These are phyloP conservation scores for Saksenaea oblongispora DNA, from an alignment of 371 early-diverging fungal species.

Conservation along the genomic window DNA sequence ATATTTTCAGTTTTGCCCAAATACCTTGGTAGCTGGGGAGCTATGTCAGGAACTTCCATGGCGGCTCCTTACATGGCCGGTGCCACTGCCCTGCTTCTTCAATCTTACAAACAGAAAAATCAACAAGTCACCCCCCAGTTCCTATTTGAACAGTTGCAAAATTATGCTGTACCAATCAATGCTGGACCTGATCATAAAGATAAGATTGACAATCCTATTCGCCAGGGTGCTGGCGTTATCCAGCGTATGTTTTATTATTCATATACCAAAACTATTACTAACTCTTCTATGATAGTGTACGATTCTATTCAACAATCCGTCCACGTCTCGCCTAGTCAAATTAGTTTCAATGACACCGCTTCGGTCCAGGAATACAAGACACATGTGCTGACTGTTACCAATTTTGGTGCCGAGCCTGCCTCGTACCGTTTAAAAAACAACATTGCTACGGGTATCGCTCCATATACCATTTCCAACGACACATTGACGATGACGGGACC, in stretches of 20 bases:
- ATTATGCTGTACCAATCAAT: constrained; percentile 41
- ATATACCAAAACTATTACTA: not conserved
- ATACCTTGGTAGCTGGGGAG: constrained; percentile 37
- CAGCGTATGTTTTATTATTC: constrained; percentile 40
- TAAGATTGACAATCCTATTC: constrained; percentile 38
- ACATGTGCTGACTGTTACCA: constrained; percentile 4
- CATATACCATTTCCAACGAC: not conserved
- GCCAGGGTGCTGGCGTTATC: constrained; percentile 80
- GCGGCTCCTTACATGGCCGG: constrained; percentile 72
- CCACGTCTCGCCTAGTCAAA: constrained; percentile 60
- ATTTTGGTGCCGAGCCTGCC: not conserved
- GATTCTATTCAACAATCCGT: constrained; percentile 57
- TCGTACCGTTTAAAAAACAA: not conserved
- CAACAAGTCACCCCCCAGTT: constrained; percentile 2
- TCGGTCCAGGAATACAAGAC: constrained; percentile 20
- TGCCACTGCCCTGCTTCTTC: constrained; percentile 58
- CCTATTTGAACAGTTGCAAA: constrained; percentile 45
- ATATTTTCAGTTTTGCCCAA: constrained; percentile 56
- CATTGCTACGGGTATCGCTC: not conserved
- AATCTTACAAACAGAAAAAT: constrained; percentile 33
- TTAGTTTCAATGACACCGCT: constrained; percentile 73
- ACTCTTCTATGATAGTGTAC: constrained; percentile 27
- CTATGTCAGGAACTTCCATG: constrained; percentile 36
- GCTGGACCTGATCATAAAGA: constrained; percentile 21
- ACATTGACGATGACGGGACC: not conserved